These are phyloP conservation scores for Fusarium neocosmosporiellum DNA, from an alignment of 2,329 filamentous ascomycete genomes.

Conservation along the genomic window DNA sequence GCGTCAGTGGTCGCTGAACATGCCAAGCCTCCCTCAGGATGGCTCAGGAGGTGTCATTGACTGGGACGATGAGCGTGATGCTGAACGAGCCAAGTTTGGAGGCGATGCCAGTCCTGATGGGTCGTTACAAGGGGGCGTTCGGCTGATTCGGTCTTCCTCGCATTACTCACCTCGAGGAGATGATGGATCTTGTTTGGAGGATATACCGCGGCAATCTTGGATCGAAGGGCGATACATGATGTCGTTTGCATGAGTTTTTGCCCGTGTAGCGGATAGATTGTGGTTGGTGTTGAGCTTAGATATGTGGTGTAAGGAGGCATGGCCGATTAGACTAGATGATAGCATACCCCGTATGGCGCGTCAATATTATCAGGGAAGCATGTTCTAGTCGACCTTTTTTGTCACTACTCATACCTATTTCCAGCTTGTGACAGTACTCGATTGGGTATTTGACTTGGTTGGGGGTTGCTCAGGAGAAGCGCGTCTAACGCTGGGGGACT, in stretches of 20 bases:
- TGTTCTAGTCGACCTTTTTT: neutral
- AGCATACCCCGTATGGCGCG: neutral
- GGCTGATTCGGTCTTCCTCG: constrained; percentile 45
- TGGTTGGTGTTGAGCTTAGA: neutral
- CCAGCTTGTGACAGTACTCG: neutral
- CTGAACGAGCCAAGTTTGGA: constrained; percentile 43
- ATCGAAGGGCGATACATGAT: constrained; percentile 31
- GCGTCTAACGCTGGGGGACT: neutral
- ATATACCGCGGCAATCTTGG: constrained; percentile 35
- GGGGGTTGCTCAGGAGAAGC: neutral
- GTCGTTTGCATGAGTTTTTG: constrained; percentile 11
- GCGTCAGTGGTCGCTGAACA: constrained; percentile 48
- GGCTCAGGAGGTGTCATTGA: constrained; percentile 55
- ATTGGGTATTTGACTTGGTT: neutral
- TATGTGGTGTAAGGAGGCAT: neutral
- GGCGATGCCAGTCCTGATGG: constrained; percentile 54
- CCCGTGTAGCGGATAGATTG: neutral
- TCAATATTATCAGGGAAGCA: neutral
- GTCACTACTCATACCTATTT: neutral
- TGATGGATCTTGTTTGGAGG: constrained; percentile 51
- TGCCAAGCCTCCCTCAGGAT: constrained; percentile 49
- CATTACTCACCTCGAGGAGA: constrained; percentile 55
- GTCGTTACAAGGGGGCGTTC: constrained; percentile 46
- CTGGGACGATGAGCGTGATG: constrained; percentile 53
- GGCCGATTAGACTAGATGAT: neutral